Conservation (phyloP, 176 grass and related monocot species). For the Musa itinerans region DNA sequence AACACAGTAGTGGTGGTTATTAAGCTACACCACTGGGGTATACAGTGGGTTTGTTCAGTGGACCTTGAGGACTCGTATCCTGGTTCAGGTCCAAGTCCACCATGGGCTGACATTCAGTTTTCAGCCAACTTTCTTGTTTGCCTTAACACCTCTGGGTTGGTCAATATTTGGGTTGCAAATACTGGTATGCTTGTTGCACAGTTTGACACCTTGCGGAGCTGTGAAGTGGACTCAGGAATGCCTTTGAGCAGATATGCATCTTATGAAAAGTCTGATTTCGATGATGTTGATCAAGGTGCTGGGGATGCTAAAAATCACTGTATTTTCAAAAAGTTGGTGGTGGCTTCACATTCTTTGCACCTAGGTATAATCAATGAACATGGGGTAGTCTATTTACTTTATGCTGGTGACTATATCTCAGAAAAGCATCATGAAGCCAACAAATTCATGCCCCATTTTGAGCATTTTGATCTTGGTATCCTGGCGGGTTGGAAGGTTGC, state of each 20-base stretch:
- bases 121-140: constrained; percentile 75
- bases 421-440: constrained; percentile 28
- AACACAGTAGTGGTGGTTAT: constrained; percentile 47
- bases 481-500: constrained; percentile 61
- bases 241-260: constrained; percentile 17
- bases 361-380: constrained; percentile 58
- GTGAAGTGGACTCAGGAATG: constrained; percentile 26
- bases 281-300: constrained; percentile 8
- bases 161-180: constrained; percentile 58
- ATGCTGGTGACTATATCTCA: constrained; percentile 61
- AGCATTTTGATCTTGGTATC: constrained; percentile 36
- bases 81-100: constrained; percentile 28
- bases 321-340: constrained; percentile 59
- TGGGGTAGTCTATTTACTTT: constrained; percentile 66
- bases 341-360: constrained; percentile 51
- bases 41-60: constrained; percentile 74
- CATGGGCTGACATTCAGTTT: constrained; percentile 83
- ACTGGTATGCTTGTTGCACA: constrained; percentile 30
- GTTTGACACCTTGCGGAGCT: constrained; percentile 39
- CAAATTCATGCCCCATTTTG: constrained; percentile 23
- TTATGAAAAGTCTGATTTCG: constrained; percentile 17
- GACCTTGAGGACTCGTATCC: constrained; percentile 46
- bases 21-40: constrained; percentile 60
- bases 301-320: constrained; percentile 14
- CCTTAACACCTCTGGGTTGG: constrained; percentile 50